Percentiles rank a stretch among this genome's conserved stretches.
Conservation (phyloP, 768 basidiomycete genomes). For the Mycena galopus region DNA sequence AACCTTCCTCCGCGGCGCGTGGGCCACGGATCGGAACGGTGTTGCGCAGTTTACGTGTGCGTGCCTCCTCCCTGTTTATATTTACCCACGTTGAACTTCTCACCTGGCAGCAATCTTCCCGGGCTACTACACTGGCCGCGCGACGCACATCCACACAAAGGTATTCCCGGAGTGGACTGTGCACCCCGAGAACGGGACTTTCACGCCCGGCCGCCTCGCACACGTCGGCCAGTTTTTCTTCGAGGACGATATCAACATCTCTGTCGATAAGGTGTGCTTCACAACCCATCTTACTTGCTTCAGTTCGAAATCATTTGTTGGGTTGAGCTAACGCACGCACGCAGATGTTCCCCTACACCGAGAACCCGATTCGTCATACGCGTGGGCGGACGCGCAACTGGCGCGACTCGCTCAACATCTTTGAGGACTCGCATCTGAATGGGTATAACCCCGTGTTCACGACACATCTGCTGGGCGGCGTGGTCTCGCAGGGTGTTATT, state of each 20-base stretch:
- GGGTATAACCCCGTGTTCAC: slow-evolving; percentile 67
- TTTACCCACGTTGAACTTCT: not conserved
- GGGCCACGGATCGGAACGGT: slow-evolving; percentile 66
- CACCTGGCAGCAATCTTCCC: slow-evolving; percentile 60
- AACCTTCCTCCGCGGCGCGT: slow-evolving; percentile 66
- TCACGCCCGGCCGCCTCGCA: slow-evolving; percentile 56
- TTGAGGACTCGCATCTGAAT: slow-evolving; percentile 63
- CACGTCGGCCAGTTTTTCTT: slow-evolving; percentile 72
- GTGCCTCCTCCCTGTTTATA: slow-evolving; percentile 29
- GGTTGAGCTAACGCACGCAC: not conserved
- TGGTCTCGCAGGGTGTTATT: slow-evolving; percentile 63
- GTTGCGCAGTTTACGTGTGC: slow-evolving; percentile 67
- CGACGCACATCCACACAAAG: slow-evolving; percentile 68
- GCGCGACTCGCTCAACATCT: slow-evolving; percentile 67
- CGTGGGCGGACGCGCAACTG: slow-evolving; percentile 65
- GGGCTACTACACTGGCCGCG: slow-evolving; percentile 69
- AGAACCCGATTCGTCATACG: slow-evolving; percentile 62
- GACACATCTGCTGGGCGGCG: slow-evolving; percentile 62
- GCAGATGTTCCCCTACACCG: slow-evolving; percentile 65
- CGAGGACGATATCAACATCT: slow-evolving; percentile 63
- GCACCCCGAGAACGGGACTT: slow-evolving; percentile 57
- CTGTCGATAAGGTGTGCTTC: slow-evolving; percentile 58
- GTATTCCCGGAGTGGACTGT: slow-evolving; percentile 64
- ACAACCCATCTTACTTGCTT: not conserved
- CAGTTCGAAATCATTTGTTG: not conserved